Evolutionary conservation across 1,284 basidiomycete genomes (phyloP), one percentile per base, ranked within the genome.

Genomic region (Ceraceosorus guamensis): DNA sequence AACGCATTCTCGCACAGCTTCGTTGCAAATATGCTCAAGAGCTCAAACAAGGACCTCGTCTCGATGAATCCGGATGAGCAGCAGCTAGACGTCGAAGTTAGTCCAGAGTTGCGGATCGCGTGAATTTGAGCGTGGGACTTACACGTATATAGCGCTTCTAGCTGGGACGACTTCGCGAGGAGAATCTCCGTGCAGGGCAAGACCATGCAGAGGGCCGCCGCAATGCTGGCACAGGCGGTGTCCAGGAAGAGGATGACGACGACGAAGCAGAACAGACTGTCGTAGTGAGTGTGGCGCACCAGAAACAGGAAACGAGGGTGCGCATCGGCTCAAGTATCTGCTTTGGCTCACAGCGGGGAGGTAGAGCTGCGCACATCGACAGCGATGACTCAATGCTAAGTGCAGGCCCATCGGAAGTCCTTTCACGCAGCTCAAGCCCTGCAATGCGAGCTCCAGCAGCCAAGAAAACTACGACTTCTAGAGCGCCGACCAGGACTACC

Each of bases 301-400:
- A 65, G 49, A 48, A 49, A 47, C 58, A 53, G n/a, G 53, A 7
- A 45, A 49, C n/a, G 56, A 51, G 16, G 50, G 47, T 18, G 55
- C 48, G 4, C 24, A 49, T 24, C 16, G 44, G 13, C 31, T 24
- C 18, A 41, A 35, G 11, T 32, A n/a, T 37, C 37, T 30, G 37
- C 37, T 31, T 4, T 32, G 32, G 7, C 14, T 37, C n/a, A 52
- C 48, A n/a, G 24, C 14, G 41, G 34, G 18, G 7, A 35, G 39
- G 30, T 18, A 39, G 48, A 35, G 35, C 14, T 44, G 48, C 53
- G 34, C 34, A 46, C 2, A 33, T 50, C 18, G 60, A 62, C 3
- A 59, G 59, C 18, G 68, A 68, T 46, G 68, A 71, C 48, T 67
- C 65, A 39, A 68, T 68, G 65, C 56, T 69, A 56, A 62, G 64